phyloP scores from a whole-genome alignment of 352 stramenopile genomes.

The Globisporangium iwayamae region DNA sequence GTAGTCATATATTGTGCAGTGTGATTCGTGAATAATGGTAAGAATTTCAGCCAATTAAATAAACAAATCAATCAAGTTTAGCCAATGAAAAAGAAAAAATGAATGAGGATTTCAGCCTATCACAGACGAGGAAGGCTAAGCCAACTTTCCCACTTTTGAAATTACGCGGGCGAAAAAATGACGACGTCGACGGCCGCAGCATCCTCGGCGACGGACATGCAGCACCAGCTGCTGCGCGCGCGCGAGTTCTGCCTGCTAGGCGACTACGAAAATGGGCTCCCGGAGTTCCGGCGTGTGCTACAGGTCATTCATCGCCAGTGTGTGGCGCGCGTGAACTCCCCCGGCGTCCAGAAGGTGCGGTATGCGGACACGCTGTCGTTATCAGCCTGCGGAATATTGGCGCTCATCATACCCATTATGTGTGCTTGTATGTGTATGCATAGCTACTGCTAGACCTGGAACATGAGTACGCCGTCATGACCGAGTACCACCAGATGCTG shows the following conservation, averaged over 20 bases:
- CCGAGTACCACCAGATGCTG: slow-evolving; percentile 46
- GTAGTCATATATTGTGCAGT: neutral
- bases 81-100: too few relatives aligned
- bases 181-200: neutral
- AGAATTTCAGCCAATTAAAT: slow-evolving; percentile 2
- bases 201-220: neutral
- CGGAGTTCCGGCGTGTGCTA: slow-evolving; percentile 36
- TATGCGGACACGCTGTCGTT: neutral
- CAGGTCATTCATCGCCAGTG: slow-evolving; percentile 33
- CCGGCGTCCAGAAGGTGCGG: slow-evolving; percentile 34
- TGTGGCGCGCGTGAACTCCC: slow-evolving; percentile 11
- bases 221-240: slow-evolving; percentile 42
- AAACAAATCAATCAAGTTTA: too few relatives aligned
- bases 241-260: slow-evolving; percentile 62
- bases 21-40: neutral
- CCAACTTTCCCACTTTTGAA: slow-evolving; percentile 6
- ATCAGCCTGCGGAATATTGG: neutral
- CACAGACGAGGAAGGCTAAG: neutral
- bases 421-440: slow-evolving; percentile 22
- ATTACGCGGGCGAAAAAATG: slow-evolving; percentile 3
- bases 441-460: slow-evolving; percentile 39
- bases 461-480: slow-evolving; percentile 39
- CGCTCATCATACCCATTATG: neutral
- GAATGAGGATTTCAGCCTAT: neutral
- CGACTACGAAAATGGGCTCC: slow-evolving; percentile 49